These are phyloP conservation scores for Sanguinoderma infundibulare DNA, from an alignment of 1,284 basidiomycete genomes.

Conservation along the genomic window DNA sequence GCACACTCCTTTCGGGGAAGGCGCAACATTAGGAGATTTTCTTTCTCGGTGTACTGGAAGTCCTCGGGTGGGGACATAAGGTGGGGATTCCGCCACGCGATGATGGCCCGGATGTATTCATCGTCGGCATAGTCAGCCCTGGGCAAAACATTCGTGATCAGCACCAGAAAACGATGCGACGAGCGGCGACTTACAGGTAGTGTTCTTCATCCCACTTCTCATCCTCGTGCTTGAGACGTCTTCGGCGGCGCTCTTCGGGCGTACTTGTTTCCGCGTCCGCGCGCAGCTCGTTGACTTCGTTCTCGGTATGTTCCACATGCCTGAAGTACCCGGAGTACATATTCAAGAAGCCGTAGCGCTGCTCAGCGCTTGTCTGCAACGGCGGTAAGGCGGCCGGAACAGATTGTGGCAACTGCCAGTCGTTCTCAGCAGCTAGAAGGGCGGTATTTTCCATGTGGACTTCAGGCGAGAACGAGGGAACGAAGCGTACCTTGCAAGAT, in stretches of 20 bases:
- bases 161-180: background rate
- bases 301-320: constrained; percentile 71
- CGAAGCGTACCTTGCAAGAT: constrained; percentile 57
- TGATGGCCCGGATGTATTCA: constrained; percentile 70
- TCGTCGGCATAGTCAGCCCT: constrained; percentile 83
- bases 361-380: constrained; percentile 46
- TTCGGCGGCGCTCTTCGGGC: constrained; percentile 47
- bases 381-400: constrained; percentile 46
- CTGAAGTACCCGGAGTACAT: constrained; percentile 73
- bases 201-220: constrained; percentile 81
- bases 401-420: constrained; percentile 76
- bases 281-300: constrained; percentile 81
- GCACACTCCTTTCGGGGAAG: constrained; percentile 80
- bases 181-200: constrained; percentile 62
- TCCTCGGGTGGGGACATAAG: constrained; percentile 32
- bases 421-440: constrained; percentile 66
- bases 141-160: constrained; percentile 5
- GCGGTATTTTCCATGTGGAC: background rate
- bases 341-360: constrained; percentile 75
- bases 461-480: background rate
- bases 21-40: constrained; percentile 68
- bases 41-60: constrained; percentile 68
- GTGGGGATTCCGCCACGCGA: constrained; percentile 65
- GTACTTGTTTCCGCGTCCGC: constrained; percentile 59
- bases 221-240: constrained; percentile 63